Evolutionary conservation across 1,284 basidiomycete genomes (phyloP), one percentile per base, ranked within the genome.

Genomic region (Pseudomicrostroma phylloplanum): DNA sequence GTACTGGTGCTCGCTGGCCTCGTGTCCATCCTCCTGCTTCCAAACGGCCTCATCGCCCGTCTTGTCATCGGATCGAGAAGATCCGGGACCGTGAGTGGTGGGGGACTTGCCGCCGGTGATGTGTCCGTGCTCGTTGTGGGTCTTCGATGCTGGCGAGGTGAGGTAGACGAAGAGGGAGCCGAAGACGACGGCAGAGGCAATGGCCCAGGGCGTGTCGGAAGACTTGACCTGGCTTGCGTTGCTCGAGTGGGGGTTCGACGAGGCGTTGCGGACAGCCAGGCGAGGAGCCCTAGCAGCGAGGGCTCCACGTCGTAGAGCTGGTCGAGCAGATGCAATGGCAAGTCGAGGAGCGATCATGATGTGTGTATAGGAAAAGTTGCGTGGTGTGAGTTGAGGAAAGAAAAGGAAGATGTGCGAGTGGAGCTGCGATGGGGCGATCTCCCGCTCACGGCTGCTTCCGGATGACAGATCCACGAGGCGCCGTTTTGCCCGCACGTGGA

Each of bases 151-250:
- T 19, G 51, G 51, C 7, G 51, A 54, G 21, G 51, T 54, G 51
- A 69, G 58, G 62, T 71, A 71, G 64, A 71, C 60, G 48, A 71
- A 71, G 41, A 67, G 62, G 58, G 66, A 59, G 23, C 70, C 70
- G 53, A 71, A 71, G 39, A 61, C 62, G 59, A 71, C 11, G 40
- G 66, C 67, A 17, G 70, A 71, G 36, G 64, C 63, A 55, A 71
- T 65, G 43, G 67, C 67, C 70, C 70, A 71, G 51, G 67, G 66
- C 15, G 66, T 58, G 49, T 71, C 70, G 39, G 56, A 62, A 49
- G 63, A 64, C 15, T 19, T 54, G 21, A 23, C 17, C 26, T 19
- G 21, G 51, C 21, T 19, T 13, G 15, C 13, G 51, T 19, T 23
- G 17, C 21, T 6, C n/a, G 51, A 21, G 46, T 23, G n/a, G 12